Conservation (phyloP, 1,139 yeast species). For the Scheffersomyces illinoinensis region DNA sequence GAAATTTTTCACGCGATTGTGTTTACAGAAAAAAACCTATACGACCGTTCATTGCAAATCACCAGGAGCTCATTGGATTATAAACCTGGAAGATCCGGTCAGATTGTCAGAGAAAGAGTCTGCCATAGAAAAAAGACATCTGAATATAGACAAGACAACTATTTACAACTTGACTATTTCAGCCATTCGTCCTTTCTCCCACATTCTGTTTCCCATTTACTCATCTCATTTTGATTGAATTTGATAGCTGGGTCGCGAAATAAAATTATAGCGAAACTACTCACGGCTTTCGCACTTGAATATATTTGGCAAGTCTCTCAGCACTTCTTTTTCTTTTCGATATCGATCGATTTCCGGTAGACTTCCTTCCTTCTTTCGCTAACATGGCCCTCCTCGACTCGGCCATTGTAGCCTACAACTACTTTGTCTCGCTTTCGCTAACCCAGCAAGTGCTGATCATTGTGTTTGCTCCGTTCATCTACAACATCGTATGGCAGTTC, state of each 20-base stretch:
- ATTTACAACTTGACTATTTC: neutral
- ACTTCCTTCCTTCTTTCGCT: neutral
- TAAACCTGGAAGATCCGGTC: neutral
- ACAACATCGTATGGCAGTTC: slow-evolving; percentile 71
- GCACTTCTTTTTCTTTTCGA: neutral
- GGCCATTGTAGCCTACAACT: slow-evolving; percentile 18
- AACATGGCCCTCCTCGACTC: slow-evolving; percentile 33
- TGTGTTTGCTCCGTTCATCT: slow-evolving; percentile 51
- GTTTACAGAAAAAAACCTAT: neutral
- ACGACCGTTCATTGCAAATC: neutral
- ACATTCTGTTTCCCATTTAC: neutral
- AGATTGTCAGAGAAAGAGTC: neutral
- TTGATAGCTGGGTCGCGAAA: neutral
- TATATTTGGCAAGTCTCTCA: neutral
- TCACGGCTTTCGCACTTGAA: neutral
- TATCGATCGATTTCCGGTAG: slow-evolving; percentile 13
- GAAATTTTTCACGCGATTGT: neutral
- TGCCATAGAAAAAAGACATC: neutral
- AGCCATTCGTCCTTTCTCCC: neutral
- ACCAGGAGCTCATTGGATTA: neutral
- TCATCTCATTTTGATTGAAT: neutral
- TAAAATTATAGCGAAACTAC: neutral
- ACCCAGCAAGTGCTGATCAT: slow-evolving; percentile 38
- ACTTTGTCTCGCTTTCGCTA: slow-evolving; percentile 26
- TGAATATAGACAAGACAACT: neutral